Percentiles rank a stretch among this genome's conserved stretches.
These are phyloP conservation scores for Microcos paniculata DNA, from an alignment of 345 rosid genomes.

Conservation along the genomic window DNA sequence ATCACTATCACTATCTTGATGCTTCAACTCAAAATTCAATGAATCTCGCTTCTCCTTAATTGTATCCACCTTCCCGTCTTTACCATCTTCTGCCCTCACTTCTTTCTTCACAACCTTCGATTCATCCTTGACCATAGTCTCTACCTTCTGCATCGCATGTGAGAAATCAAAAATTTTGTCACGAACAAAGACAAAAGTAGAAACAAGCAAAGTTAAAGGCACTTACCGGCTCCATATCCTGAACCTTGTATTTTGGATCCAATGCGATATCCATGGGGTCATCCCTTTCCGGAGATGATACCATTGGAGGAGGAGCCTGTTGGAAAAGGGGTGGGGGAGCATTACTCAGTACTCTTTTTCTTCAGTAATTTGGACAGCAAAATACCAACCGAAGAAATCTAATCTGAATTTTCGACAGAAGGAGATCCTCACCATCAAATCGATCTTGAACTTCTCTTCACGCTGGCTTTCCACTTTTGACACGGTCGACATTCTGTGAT, in stretches of 20 bases:
- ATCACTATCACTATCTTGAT: slow-evolving; percentile 27
- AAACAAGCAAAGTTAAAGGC: background rate
- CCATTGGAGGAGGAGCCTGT: slow-evolving; percentile 50
- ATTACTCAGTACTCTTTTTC: slow-evolving; percentile 8
- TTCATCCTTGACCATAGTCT: slow-evolving; percentile 21
- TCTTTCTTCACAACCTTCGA: slow-evolving; percentile 23
- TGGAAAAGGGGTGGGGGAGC: slow-evolving; percentile 5
- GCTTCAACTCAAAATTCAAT: slow-evolving; percentile 39
- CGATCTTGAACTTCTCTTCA: slow-evolving; percentile 42
- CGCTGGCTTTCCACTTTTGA: slow-evolving; percentile 20
- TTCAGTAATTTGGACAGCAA: slow-evolving; percentile 29
- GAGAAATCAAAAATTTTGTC: background rate
- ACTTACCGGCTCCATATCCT: slow-evolving; percentile 23
- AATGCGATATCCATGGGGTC: slow-evolving; percentile 19
- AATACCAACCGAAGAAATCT: slow-evolving; percentile 27
- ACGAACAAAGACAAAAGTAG: background rate
- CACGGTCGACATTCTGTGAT: slow-evolving; percentile 26
- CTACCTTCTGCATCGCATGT: slow-evolving; percentile 18
- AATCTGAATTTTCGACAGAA: slow-evolving; percentile 16
- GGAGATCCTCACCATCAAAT: slow-evolving; percentile 61
- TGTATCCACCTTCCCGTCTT: slow-evolving; percentile 16
- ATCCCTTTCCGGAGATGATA: slow-evolving; percentile 32
- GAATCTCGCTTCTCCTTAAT: slow-evolving; percentile 23
- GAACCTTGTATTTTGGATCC: slow-evolving; percentile 18
- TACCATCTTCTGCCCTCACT: slow-evolving; percentile 12